These are phyloP conservation scores for Saprolegnia diclina DNA, from an alignment of 352 stramenopile species.

Conservation along the genomic window DNA sequence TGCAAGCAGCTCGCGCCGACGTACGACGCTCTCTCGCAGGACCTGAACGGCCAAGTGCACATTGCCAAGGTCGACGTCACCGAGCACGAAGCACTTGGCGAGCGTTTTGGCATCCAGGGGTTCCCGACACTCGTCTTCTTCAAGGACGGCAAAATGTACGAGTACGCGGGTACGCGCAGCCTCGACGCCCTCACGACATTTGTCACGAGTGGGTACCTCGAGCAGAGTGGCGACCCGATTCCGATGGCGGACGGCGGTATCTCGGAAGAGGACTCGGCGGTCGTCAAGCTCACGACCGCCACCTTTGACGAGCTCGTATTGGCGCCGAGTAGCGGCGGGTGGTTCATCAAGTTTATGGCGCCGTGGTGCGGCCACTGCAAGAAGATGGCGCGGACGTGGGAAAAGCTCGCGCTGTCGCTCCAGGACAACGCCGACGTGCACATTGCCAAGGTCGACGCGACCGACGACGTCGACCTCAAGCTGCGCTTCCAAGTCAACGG, in stretches of 20 bases:
- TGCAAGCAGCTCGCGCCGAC: conserved; percentile 65
- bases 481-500: conserved; percentile 24
- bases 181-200: neutral
- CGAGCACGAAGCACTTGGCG: neutral
- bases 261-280: neutral
- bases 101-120: conserved; percentile 3
- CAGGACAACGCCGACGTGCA: neutral
- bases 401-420: neutral
- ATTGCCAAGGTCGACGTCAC: conserved; percentile 2
- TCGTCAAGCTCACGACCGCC: conserved; percentile 8
- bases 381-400: neutral
- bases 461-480: conserved; percentile 24
- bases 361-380: conserved; percentile 69
- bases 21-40: conserved; percentile 24
- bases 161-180: conserved; percentile 2
- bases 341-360: conserved; percentile 24
- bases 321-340: no score
- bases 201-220: neutral
- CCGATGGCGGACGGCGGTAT: conserved; percentile 19
- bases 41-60: neutral
- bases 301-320: conserved; percentile 12
- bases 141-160: neutral
- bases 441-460: conserved; percentile 12
- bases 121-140: neutral
- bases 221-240: neutral